phyloP scores from a whole-genome alignment of 805 yeast genomes.

The Saccharomyces eubayanus region DNA sequence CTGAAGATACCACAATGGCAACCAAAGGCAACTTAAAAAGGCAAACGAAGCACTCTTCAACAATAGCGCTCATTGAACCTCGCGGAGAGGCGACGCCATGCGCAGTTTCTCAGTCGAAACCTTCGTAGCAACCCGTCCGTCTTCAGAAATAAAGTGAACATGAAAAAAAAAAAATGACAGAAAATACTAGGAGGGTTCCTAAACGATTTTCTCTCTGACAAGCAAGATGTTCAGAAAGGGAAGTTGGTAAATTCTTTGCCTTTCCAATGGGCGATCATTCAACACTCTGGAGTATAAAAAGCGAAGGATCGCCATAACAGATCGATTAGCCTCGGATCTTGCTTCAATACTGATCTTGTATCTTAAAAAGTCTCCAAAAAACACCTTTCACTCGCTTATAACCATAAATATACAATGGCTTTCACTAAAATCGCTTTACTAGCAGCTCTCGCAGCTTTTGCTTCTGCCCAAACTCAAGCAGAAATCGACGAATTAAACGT shows the following conservation, averaged over 20 bases:
- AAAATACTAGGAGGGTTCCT: not conserved
- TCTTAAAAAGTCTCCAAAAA: not conserved
- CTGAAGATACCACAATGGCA: not conserved
- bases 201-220: not conserved
- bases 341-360: not conserved
- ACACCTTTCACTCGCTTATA: constrained; percentile 2
- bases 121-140: not conserved
- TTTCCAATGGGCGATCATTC: not conserved
- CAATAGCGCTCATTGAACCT: not conserved
- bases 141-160: not conserved
- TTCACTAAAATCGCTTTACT: constrained; percentile 8
- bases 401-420: constrained; percentile 1
- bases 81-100: not conserved
- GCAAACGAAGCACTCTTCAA: not conserved
- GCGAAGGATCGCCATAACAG: not conserved
- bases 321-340: not conserved
- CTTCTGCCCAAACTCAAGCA: constrained; percentile 8
- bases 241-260: not conserved
- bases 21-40: not conserved
- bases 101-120: not conserved
- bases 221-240: not conserved
- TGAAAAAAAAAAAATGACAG: not conserved
- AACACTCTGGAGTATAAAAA: not conserved
- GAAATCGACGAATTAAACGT: constrained; percentile 13
- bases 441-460: constrained; percentile 8